A percentile compares a stretch with the other conserved stretches of the same genome.
Evolutionary conservation across 345 rosid genomes (phyloP).

Genomic region (Euphorbia pulcherrima): DNA sequence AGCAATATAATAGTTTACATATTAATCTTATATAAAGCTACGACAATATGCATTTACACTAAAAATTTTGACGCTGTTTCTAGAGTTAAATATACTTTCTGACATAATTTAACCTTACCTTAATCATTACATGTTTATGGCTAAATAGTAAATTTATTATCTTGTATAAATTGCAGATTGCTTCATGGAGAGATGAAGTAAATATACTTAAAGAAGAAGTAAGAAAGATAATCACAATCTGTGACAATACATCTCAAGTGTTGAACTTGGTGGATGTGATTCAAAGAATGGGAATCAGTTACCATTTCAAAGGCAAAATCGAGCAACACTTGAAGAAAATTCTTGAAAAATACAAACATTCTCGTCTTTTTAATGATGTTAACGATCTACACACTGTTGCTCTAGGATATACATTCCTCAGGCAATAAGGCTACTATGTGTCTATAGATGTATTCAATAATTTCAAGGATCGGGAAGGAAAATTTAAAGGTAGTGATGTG

Average conservation of each 20-base stretch:
- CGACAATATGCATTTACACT: no score
- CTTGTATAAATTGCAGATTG: background rate
- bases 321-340: conserved; percentile 19
- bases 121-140: no score
- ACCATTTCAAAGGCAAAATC: conserved; percentile 44
- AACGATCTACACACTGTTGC: conserved; percentile 9
- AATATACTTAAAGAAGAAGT: conserved; percentile 22
- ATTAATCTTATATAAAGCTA: no score
- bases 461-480: conserved; percentile 26
- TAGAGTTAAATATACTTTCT: no score
- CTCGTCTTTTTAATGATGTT: background rate
- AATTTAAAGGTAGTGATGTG: conserved; percentile 13
- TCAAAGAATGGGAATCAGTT: conserved; percentile 41
- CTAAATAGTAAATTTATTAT: no score
- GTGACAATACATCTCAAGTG: background rate
- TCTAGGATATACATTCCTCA: conserved; percentile 26
- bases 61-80: no score
- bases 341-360: background rate
- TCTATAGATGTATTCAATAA: conserved; percentile 31
- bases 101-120: no score
- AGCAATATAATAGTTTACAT: no score
- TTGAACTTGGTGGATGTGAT: conserved; percentile 32
- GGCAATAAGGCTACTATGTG: conserved; percentile 21
- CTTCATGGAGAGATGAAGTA: background rate
- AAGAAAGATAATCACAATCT: conserved; percentile 15